Evolutionary conservation across 2,329 filamentous ascomycete species (phyloP).

Genomic region (Xylariaceae sp.): DNA sequence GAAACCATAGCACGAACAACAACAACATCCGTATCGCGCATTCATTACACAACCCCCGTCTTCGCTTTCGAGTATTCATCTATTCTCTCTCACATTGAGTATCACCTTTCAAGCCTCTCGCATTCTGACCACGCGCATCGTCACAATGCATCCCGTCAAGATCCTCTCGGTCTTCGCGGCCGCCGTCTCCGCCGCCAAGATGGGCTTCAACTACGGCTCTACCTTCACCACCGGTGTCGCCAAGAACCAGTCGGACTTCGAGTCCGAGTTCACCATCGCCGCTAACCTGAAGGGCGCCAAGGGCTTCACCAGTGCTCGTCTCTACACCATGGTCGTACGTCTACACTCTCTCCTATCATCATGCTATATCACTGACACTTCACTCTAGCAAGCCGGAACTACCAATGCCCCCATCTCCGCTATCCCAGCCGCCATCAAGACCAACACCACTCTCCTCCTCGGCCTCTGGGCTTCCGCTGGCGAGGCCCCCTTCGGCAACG

Average conservation of each 20-base stretch:
- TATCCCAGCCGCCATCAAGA: slow-evolving; percentile 73
- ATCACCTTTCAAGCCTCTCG: too few species aligned
- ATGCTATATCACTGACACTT: too few species aligned
- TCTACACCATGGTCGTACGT: slow-evolving; percentile 67
- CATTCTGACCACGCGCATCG: too few species aligned
- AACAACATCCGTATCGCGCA: background rate
- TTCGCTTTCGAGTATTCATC: background rate
- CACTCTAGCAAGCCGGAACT: slow-evolving; percentile 63
- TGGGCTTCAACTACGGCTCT: slow-evolving; percentile 71
- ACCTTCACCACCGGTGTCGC: slow-evolving; percentile 54
- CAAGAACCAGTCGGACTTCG: slow-evolving; percentile 61
- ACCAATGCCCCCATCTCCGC: slow-evolving; percentile 43
- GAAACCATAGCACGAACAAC: background rate
- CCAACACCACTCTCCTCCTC: slow-evolving; percentile 71
- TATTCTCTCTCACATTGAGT: background rate
- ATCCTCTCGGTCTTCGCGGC: slow-evolving; percentile 35
- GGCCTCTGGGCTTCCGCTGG: slow-evolving; percentile 78
- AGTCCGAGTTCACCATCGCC: slow-evolving; percentile 63
- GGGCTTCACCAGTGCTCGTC: slow-evolving; percentile 63
- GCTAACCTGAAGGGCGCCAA: slow-evolving; percentile 57
- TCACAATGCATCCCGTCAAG: slow-evolving; percentile 24
- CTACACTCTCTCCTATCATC: background rate
- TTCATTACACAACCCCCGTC: background rate
- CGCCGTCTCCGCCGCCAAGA: slow-evolving; percentile 38
- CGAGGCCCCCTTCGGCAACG: slow-evolving; percentile 59